Percentiles rank a stretch among this genome's conserved stretches.
phyloP scores from a whole-genome alignment of 2,329 filamentous ascomycete species.

The Alternaria infectoria region DNA sequence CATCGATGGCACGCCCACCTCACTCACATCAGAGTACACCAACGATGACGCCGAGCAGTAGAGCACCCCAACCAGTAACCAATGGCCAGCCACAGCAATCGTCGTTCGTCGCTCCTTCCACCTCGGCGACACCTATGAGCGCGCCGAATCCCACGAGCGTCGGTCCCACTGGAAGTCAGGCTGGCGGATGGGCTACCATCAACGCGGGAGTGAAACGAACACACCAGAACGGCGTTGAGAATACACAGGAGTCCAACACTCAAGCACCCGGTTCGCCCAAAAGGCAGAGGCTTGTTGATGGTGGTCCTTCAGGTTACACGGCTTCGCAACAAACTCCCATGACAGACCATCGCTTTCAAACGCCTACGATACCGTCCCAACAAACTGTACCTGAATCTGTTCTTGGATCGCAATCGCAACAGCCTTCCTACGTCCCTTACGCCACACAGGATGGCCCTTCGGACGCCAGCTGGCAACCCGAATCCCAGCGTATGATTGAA shows the following conservation, averaged over 20 bases:
- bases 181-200: slow-evolving; percentile 53
- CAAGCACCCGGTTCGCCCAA: slow-evolving; percentile 52
- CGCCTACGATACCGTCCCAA: slow-evolving; percentile 36
- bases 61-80: neutral
- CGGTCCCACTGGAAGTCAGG: slow-evolving; percentile 24
- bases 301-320: slow-evolving; percentile 41
- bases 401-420: slow-evolving; percentile 31
- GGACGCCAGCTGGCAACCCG: slow-evolving; percentile 42
- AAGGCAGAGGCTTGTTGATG: slow-evolving; percentile 51
- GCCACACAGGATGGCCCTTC: slow-evolving; percentile 36
- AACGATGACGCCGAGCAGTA: neutral
- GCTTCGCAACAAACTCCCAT: slow-evolving; percentile 10
- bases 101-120: slow-evolving; percentile 3
- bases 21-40: neutral
- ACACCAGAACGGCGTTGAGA: slow-evolving; percentile 45
- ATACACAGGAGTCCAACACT: slow-evolving; percentile 28
- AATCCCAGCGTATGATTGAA: slow-evolving; percentile 38
- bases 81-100: slow-evolving; percentile 4
- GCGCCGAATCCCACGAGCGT: slow-evolving; percentile 16
- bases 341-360: slow-evolving; percentile 22
- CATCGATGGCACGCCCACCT: neutral
- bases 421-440: slow-evolving; percentile 33
- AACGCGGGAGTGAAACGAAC: slow-evolving; percentile 52
- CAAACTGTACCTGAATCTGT: slow-evolving; percentile 34
- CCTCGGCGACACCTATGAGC: slow-evolving; percentile 21